Conservation (phyloP, 495 filamentous ascomycete species). For the Aspergillus steynii region DNA sequence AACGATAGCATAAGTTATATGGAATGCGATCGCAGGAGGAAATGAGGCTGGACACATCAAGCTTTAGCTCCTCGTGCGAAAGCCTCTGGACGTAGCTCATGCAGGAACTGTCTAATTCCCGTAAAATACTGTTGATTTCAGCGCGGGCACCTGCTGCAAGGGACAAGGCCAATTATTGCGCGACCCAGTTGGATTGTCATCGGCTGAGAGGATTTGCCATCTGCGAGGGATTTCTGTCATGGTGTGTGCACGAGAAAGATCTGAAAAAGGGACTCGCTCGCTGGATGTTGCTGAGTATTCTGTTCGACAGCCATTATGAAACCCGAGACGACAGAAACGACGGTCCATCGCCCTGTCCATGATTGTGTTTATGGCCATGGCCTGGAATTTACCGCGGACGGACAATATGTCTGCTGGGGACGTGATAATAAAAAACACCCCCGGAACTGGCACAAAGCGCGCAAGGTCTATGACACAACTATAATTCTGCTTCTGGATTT, state of each 20-base stretch:
- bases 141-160: background rate
- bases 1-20: background rate
- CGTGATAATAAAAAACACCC: conserved; percentile 24
- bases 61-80: background rate
- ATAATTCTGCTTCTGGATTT: conserved; percentile 31
- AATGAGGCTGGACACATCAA: no score
- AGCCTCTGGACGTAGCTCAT: no score
- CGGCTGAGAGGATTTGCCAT: no score
- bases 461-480: conserved; percentile 23
- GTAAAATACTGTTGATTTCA: background rate
- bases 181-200: background rate
- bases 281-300: background rate
- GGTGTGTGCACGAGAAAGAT: background rate
- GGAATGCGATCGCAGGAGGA: background rate
- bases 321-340: background rate
- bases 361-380: conserved; percentile 8
- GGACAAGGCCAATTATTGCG: background rate
- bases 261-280: background rate
- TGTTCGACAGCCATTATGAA: background rate
- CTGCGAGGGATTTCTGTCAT: background rate
- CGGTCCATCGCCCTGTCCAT: background rate
- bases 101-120: no score
- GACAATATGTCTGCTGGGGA: conserved; percentile 19
- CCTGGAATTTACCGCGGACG: conserved; percentile 20
- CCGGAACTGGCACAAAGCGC: conserved; percentile 22